Evolutionary conservation across 148 eudicot genomes (phyloP), one percentile per base, ranked within the genome.

Genomic region (Chenopodium album): DNA sequence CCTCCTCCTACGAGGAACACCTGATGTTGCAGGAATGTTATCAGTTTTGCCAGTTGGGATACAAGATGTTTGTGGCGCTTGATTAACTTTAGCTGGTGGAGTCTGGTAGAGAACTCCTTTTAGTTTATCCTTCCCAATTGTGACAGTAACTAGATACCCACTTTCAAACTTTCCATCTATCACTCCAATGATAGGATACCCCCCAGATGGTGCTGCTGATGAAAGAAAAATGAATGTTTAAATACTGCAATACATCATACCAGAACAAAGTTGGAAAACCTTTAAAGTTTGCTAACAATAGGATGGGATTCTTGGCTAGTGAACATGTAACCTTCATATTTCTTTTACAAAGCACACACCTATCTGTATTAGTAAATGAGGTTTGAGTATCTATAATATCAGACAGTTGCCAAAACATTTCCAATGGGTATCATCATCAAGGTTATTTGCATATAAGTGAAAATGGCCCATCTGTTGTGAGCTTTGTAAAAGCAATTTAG

Each of bases 131-230:
- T 88, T 79, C 48, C 98, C 99, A 31, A 92, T 83, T 73, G 80
- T 89, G 82, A 96, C 99, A 16, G 98, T 94, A 50, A 92, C 89
- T 63, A 96, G 94, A 86, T 96, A 96, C 47, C 99, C 99, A 56
- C 93, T 89, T n/a, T 96, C 99, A 48, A 96, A 94, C 81, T 96
- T 92, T n/a, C 97, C 99, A 56, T 96, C 99, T 20, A 96, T 94
- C 67, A 96, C 92, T 9, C 99, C 99, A 5, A 78, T 82, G 41
- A 94, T 92, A 68, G 90, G 86, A 64, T 85, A 74, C 50, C 88
- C 90, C 31, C 80, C 78, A 63, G 88, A 17, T 77, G 90, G 66
- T 64, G 80, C 73, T 77, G 85, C 48, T 54, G 56, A 89, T 86
- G 78, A 23, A 82, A 29, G 62, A 14, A 48, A 75, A 71, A 64